These are phyloP conservation scores for Cryphonectria carpinicola DNA, from an alignment of 2,329 filamentous ascomycete species.

Conservation along the genomic window DNA sequence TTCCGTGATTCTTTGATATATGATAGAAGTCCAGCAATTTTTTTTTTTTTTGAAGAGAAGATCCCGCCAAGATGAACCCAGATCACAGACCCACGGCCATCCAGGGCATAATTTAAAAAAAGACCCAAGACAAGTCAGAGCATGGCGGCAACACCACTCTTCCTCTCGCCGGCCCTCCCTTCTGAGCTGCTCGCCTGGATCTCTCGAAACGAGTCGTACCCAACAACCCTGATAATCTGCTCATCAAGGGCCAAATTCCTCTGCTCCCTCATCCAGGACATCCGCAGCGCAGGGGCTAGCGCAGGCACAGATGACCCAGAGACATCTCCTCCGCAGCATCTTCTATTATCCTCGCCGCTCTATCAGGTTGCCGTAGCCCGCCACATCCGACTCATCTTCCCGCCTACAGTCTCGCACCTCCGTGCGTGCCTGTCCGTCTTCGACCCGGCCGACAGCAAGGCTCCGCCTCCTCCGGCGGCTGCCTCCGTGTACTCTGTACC, in stretches of 20 bases:
- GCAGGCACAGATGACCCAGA: neutral
- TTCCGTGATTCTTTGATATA: neutral
- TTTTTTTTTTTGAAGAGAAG: neutral
- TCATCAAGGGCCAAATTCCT: constrained; percentile 68
- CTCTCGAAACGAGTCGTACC: constrained; percentile 57
- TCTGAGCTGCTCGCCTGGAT: constrained; percentile 68
- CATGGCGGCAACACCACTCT: constrained; percentile 39
- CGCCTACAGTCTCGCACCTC: constrained; percentile 75
- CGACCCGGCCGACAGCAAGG: constrained; percentile 41
- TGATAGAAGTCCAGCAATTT: neutral
- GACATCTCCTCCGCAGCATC: neutral
- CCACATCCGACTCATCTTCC: constrained; percentile 72
- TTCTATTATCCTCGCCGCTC: constrained; percentile 66
- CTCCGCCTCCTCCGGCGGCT: constrained; percentile 45
- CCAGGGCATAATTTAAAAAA: neutral
- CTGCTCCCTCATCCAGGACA: constrained; percentile 55
- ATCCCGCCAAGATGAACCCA: neutral
- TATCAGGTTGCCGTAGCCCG: constrained; percentile 70
- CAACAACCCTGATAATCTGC: constrained; percentile 74
- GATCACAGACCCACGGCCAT: neutral
- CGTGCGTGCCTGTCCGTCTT: constrained; percentile 73
- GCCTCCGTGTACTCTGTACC: constrained; percentile 17
- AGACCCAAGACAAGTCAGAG: neutral
- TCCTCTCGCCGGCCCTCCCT: constrained; percentile 58
- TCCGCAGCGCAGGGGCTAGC: constrained; percentile 34